phyloP scores from a whole-genome alignment of 176 grass and related monocot genomes.

The Thinopyrum elongatum region DNA sequence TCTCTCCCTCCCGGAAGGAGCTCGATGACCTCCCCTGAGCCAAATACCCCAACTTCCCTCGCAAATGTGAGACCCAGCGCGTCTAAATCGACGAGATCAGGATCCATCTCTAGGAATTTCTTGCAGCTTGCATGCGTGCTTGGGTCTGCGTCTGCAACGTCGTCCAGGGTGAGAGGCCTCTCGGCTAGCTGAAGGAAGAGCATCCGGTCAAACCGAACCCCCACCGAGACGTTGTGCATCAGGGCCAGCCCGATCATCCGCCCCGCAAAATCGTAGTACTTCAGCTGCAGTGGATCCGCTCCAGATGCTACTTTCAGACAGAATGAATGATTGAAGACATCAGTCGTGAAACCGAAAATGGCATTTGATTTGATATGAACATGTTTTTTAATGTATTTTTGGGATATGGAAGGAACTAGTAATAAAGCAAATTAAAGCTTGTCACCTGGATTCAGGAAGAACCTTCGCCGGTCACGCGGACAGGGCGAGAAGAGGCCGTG shows the following conservation, averaged over 20 bases:
- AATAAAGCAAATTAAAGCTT: neutral
- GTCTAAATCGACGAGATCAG: slow-evolving; percentile 57
- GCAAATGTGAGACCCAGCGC: slow-evolving; percentile 55
- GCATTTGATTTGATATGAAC: neutral
- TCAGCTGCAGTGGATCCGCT: slow-evolving; percentile 48
- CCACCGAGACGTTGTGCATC: slow-evolving; percentile 53
- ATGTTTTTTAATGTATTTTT: neutral
- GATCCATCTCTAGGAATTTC: slow-evolving; percentile 70
- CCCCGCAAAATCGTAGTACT: slow-evolving; percentile 50
- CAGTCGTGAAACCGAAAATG: neutral
- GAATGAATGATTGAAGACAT: neutral
- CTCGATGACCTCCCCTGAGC: slow-evolving; percentile 37
- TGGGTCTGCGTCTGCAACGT: slow-evolving; percentile 62
- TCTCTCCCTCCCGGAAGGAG: slow-evolving; percentile 61
- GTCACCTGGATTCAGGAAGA: slow-evolving; percentile 65
- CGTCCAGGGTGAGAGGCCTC: slow-evolving; percentile 49
- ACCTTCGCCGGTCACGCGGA: slow-evolving; percentile 49
- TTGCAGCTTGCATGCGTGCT: slow-evolving; percentile 51
- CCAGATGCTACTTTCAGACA: slow-evolving; percentile 43
- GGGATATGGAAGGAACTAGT: neutral
- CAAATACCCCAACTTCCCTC: slow-evolving; percentile 40
- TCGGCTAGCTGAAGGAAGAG: slow-evolving; percentile 54
- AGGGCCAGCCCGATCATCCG: slow-evolving; percentile 57
- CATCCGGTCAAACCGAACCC: slow-evolving; percentile 52
- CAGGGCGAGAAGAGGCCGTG: slow-evolving; percentile 55